Base-by-base conservation (phyloP, 805 yeast genomes). In the Saccharomyces mikatae region DNA sequence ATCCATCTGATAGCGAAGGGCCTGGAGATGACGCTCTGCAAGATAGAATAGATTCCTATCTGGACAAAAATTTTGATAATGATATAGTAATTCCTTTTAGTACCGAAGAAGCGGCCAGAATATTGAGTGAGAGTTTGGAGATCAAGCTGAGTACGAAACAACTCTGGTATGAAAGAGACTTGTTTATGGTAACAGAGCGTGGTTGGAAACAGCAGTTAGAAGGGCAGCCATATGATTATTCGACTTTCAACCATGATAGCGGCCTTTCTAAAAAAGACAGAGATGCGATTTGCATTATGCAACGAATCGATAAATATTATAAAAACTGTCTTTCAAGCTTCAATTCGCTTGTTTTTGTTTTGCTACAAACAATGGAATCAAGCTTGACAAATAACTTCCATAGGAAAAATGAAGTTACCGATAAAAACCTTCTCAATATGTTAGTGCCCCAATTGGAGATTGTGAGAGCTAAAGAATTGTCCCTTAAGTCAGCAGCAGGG, bases 91-190 rank as follows among this genome's bases (percentile, higher is more conserved):
- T 83, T 0, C 97, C 97, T 0, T 77, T 72, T 44, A 89, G 96
- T 57, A 82, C 91, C 29, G 74, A 78, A 48, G 96, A 92, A 66
- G 97, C 97, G 0, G 77, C 88, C 26, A 79, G 79, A 13, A 78
- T 92, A 8, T 79, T 89, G 57, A 76, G 78, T 29, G 71, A 79
- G 10, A 80, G 86, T 14, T 78, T 88, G 1, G 76, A 81, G 54
- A 85, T 86, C 24, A 83, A 87, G 49, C 79, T 87, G 53, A 79
- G 84, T n/a, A 75, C 81, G 14, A 77, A 81, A 55, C 90, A 91
- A 62, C 69, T 91, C 47, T 84, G 90, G 82, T 68, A 76, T 28
- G 92, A 86, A 56, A 75, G 91, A 52, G 86, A 84, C 54, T 67
- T 75, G 22, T 89, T 89, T 59, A 83, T 87, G 79, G 71, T 75